phyloP scores from a whole-genome alignment of 78 protist species.

The Dictyostelium intermedium region DNA sequence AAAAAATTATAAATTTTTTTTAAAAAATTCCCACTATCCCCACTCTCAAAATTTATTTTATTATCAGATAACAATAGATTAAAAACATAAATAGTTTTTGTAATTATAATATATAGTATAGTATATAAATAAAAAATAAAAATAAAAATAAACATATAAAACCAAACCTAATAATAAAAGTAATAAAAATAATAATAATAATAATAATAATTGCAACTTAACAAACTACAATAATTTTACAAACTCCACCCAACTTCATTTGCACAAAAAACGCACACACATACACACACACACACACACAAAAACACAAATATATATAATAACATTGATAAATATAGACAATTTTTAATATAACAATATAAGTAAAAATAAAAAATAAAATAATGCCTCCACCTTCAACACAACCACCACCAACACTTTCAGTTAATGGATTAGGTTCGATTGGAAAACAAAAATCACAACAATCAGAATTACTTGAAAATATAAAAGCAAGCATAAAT shows the following conservation, averaged over 20 bases:
- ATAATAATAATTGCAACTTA: too few species aligned
- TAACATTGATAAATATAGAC: too few species aligned
- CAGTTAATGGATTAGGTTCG: neutral
- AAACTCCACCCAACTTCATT: too few species aligned
- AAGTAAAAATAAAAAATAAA: neutral
- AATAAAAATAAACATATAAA: neutral
- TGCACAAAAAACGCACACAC: too few species aligned
- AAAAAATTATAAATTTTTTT: neutral
- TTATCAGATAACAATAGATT: neutral
- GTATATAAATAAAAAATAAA: neutral
- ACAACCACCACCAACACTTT: neutral
- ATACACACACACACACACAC: too few species aligned
- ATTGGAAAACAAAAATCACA: neutral
- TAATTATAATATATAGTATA: neutral
- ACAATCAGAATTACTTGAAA: conserved; percentile 12
- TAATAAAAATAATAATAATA: neutral
- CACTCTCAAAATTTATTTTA: neutral
- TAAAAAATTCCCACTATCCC: neutral
- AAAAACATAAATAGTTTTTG: neutral
- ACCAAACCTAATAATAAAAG: neutral
- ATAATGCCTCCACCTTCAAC: neutral
- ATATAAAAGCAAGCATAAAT: conserved; percentile 20
- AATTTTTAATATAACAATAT: too few species aligned
- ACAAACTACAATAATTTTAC: neutral
- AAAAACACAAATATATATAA: too few species aligned